phyloP scores from a whole-genome alignment of 148 eudicot species.

The Heliamphora exappendiculata region DNA sequence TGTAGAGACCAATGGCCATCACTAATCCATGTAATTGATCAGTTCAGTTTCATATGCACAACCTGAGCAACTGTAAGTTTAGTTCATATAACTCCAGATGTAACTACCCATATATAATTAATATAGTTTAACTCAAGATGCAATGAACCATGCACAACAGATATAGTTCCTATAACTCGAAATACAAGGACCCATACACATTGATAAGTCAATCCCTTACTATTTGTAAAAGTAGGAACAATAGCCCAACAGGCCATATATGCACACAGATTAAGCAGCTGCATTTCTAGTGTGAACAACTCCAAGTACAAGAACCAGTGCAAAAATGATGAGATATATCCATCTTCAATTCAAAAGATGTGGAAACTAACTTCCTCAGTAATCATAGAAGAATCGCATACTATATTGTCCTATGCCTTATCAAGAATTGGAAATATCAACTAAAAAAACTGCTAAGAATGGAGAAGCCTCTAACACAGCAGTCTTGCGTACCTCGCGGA shows the following conservation, averaged over 20 bases:
- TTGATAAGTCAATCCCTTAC: background rate
- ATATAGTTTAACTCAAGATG: too few relatives aligned
- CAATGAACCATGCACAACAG: too few relatives aligned
- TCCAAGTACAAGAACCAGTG: background rate
- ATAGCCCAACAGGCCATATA: background rate
- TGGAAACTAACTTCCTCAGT: slow-evolving; percentile 1
- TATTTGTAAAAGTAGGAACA: background rate
- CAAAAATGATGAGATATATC: slow-evolving; percentile 5
- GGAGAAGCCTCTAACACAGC: slow-evolving; percentile 7
- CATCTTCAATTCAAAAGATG: slow-evolving; percentile 5
- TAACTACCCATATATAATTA: too few relatives aligned
- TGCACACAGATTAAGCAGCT: slow-evolving; percentile 1
- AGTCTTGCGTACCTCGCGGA: slow-evolving; percentile 72
- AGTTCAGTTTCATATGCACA: background rate
- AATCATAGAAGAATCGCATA: background rate
- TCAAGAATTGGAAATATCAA: too few relatives aligned
- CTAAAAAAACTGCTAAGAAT: background rate
- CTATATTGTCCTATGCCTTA: background rate
- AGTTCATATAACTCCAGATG: slow-evolving; percentile 4
- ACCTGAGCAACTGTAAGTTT: background rate
- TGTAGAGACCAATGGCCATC: too few relatives aligned
- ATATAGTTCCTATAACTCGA: too few relatives aligned
- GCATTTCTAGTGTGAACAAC: background rate
- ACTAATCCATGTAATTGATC: too few relatives aligned
- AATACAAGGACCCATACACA: slow-evolving; percentile 6